A percentile compares a stretch with the other conserved stretches of the same genome.
phyloP scores from a whole-genome alignment of 2,329 filamentous ascomycete genomes.

The Arthrobotrys iridis region DNA sequence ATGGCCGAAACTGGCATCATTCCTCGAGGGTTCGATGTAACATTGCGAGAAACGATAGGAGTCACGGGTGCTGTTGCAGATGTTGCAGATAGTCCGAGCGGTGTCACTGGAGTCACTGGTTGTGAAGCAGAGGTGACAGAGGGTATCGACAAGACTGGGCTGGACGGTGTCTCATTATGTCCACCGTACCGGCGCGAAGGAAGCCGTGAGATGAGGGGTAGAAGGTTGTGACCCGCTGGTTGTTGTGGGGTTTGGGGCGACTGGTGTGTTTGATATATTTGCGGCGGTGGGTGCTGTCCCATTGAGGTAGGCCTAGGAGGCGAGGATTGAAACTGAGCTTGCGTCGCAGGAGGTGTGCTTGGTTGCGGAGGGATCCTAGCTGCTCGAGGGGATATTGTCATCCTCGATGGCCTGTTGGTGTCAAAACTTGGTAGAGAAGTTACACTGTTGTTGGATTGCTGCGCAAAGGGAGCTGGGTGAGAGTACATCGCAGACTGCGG shows the following conservation, averaged over 20 bases:
- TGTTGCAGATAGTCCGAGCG: constrained; percentile 9
- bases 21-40: constrained; percentile 9
- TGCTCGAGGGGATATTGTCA: not conserved
- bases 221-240: constrained; percentile 9
- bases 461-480: constrained; percentile 3
- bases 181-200: constrained; percentile 44
- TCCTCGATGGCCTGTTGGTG: constrained; percentile 9
- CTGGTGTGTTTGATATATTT: not conserved
- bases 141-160: constrained; percentile 42
- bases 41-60: constrained; percentile 27
- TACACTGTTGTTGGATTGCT: constrained; percentile 30
- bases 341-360: constrained; percentile 2
- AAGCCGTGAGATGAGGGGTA: constrained; percentile 45
- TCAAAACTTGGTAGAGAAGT: constrained; percentile 46
- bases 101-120: constrained; percentile 32
- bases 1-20: constrained; percentile 53
- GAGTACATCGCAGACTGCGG: constrained; percentile 45
- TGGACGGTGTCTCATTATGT: not conserved
- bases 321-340: constrained; percentile 16
- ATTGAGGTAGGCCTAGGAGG: not conserved
- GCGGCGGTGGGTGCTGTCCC: not conserved
- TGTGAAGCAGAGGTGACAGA: constrained; percentile 34
- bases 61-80: constrained; percentile 45
- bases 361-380: constrained; percentile 7
- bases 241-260: constrained; percentile 5